Conservation (phyloP, 139 green algal genomes). For the Astrephomene gubernaculifera region DNA sequence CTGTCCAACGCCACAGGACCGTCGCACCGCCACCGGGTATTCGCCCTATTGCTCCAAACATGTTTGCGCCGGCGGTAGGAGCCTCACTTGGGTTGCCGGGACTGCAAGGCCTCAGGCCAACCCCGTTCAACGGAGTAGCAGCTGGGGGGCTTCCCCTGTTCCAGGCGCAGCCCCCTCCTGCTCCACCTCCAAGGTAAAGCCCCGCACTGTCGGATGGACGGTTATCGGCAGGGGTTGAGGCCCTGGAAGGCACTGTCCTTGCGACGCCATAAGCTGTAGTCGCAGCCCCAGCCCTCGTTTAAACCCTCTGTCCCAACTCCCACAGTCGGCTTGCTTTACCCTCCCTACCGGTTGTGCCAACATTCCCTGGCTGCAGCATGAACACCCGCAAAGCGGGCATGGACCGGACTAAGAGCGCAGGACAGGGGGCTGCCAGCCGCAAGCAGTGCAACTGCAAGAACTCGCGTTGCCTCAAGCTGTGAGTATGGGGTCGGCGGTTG, state of each 20-base stretch:
- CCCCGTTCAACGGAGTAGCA: neutral
- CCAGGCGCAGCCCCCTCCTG: neutral
- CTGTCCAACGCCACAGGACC: neutral
- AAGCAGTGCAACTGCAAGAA: conserved; percentile 97
- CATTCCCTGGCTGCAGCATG: neutral
- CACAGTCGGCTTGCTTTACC: neutral
- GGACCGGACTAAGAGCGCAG: neutral
- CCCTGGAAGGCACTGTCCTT: neutral
- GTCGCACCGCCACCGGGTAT: conserved; percentile 7
- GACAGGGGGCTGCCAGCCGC: neutral
- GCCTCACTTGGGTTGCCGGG: neutral
- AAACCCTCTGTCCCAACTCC: neutral
- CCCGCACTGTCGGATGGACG: neutral
- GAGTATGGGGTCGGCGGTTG: no score
- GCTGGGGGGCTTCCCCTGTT: conserved; percentile 1
- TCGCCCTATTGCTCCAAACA: neutral
- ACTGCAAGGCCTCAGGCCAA: neutral
- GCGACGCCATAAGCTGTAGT: neutral
- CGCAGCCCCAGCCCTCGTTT: neutral
- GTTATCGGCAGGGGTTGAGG: neutral
- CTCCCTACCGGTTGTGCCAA: neutral
- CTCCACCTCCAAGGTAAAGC: neutral
- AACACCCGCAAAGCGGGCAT: neutral
- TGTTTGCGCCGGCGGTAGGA: neutral
- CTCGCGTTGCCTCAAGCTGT: conserved; percentile 92